Evolutionary conservation across 2,329 filamentous ascomycete genomes (phyloP).

Genomic region (Lachnellula cervina): DNA sequence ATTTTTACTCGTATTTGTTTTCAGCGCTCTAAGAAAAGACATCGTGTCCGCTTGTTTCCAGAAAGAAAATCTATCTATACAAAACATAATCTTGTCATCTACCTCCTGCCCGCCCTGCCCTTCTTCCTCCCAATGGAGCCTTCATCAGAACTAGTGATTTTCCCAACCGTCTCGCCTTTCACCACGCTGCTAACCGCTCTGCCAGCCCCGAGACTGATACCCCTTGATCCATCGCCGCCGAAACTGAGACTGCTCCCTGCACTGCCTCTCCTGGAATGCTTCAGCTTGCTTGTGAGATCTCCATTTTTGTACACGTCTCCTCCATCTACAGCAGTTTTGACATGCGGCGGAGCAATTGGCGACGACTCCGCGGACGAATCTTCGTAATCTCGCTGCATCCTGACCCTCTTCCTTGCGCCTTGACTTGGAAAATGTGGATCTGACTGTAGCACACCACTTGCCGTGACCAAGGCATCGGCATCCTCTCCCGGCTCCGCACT

Average conservation of each 20-base stretch:
- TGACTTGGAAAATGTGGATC: conserved; percentile 5
- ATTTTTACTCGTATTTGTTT: too few species aligned
- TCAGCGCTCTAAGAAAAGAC: too few species aligned
- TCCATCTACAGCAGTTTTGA: conserved; percentile 1
- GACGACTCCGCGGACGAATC: conserved; percentile 21
- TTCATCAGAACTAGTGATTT: conserved; percentile 15
- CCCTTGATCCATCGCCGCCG: conserved; percentile 16
- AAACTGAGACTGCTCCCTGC: conserved; percentile 27
- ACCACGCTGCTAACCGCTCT: conserved; percentile 24
- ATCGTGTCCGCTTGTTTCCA: too few species aligned
- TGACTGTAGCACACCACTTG: neutral
- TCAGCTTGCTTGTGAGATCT: conserved; percentile 1
- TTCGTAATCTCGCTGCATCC: conserved; percentile 13
- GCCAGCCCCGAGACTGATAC: conserved; percentile 25
- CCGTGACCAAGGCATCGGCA: conserved; percentile 5
- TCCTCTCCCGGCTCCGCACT: conserved; percentile 5
- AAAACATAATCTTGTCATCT: too few species aligned
- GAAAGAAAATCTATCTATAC: too few species aligned
- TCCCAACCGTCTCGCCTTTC: conserved; percentile 14
- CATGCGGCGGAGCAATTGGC: conserved; percentile 10
- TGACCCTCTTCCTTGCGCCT: conserved; percentile 16
- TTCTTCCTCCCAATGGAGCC: conserved; percentile 2
- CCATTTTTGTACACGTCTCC: conserved; percentile 7
- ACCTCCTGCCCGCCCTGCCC: too few species aligned
- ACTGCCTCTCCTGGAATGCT: conserved; percentile 18